phyloP scores from a whole-genome alignment of 1,284 basidiomycete genomes.

The Apiotrichum domesticum region DNA sequence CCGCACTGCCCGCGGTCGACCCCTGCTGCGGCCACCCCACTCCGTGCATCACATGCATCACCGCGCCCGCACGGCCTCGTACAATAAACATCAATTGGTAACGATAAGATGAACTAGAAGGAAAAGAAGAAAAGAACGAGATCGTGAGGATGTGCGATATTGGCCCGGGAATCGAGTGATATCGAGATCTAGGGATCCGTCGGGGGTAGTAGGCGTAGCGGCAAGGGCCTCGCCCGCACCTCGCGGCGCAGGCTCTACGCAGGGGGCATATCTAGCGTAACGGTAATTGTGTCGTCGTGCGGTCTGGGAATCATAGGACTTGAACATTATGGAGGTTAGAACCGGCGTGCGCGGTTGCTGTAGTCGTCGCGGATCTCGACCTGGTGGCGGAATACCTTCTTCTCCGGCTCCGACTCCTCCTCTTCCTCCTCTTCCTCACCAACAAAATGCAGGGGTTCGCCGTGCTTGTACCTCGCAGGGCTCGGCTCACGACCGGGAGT shows the following conservation, averaged over 20 bases:
- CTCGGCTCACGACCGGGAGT: slow-evolving; percentile 55
- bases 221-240: too few relatives aligned
- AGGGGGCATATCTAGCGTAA: too few relatives aligned
- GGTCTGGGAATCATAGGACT: too few relatives aligned
- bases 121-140: background rate
- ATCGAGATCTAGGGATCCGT: too few relatives aligned
- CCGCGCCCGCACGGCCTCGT: slow-evolving; percentile 4
- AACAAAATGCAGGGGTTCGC: slow-evolving; percentile 66
- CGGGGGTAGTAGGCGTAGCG: too few relatives aligned
- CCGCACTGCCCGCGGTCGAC: background rate
- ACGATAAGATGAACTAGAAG: background rate
- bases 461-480: slow-evolving; percentile 73
- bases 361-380: background rate
- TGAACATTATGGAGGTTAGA: background rate
- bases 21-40: background rate
- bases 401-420: background rate
- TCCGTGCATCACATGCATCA: background rate
- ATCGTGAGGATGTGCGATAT: background rate
- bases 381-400: background rate
- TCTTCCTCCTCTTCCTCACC: slow-evolving; percentile 2
- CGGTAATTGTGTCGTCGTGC: too few relatives aligned
- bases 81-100: background rate
- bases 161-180: too few relatives aligned
- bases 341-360: background rate
- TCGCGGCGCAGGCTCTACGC: too few relatives aligned